Evolutionary conservation across 2,329 filamentous ascomycete species (phyloP).

Genomic region (Trichoderma atrobrunneum): DNA sequence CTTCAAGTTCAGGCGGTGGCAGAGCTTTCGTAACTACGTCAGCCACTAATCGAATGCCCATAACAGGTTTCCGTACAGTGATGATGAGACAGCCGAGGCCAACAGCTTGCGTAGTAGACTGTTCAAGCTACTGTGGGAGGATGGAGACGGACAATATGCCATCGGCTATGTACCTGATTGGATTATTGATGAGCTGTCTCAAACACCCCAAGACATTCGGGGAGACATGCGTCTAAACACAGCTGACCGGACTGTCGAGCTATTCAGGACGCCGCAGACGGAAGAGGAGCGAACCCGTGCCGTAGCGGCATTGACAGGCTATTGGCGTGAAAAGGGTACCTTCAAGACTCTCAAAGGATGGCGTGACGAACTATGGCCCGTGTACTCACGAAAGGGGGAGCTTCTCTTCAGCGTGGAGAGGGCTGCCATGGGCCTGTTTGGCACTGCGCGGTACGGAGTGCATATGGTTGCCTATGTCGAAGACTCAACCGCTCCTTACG

Average conservation of each 20-base stretch:
- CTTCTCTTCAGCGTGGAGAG: slow-evolving; percentile 74
- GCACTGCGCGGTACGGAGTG: slow-evolving; percentile 73
- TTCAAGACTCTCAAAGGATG: slow-evolving; percentile 77
- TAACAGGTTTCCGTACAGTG: slow-evolving; percentile 72
- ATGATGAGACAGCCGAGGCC: slow-evolving; percentile 56
- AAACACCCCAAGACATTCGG: slow-evolving; percentile 49
- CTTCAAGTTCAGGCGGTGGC: not conserved
- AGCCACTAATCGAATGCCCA: not conserved
- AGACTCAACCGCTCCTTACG: slow-evolving; percentile 40
- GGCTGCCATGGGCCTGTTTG: slow-evolving; percentile 70
- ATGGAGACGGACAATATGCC: slow-evolving; percentile 59
- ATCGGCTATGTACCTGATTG: slow-evolving; percentile 60
- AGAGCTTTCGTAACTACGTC: not conserved
- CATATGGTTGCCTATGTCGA: slow-evolving; percentile 74
- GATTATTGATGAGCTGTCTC: slow-evolving; percentile 49
- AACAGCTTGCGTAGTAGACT: slow-evolving; percentile 57
- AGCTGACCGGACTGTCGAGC: slow-evolving; percentile 58
- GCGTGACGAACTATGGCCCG: slow-evolving; percentile 76
- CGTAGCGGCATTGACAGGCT: slow-evolving; percentile 55
- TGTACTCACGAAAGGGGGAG: slow-evolving; percentile 64
- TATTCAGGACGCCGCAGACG: slow-evolving; percentile 54
- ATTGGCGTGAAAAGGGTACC: slow-evolving; percentile 66
- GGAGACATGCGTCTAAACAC: slow-evolving; percentile 62
- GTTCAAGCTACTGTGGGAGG: slow-evolving; percentile 63
- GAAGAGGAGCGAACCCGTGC: slow-evolving; percentile 61